Evolutionary conservation across 495 filamentous ascomycete genomes (phyloP).

Genomic region (Lepraria neglecta): DNA sequence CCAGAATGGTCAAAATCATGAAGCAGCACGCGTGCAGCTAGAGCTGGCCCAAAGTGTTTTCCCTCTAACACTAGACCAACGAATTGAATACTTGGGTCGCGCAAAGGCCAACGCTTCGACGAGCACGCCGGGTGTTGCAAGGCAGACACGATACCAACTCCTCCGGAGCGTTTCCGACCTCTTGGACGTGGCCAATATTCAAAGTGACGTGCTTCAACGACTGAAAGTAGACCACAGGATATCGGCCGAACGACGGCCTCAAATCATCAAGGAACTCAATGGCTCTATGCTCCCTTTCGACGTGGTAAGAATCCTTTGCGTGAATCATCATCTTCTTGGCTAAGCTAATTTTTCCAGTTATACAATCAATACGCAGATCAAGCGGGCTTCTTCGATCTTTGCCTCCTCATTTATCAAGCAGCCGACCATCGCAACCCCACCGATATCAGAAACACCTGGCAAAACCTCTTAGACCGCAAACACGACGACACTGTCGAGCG

Average conservation of each 20-base stretch:
- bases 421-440: conserved; percentile 81
- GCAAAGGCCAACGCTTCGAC: conserved; percentile 84
- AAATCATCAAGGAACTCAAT: conserved; percentile 61
- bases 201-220: conserved; percentile 82
- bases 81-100: conserved; percentile 81
- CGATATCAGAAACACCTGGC: conserved; percentile 78
- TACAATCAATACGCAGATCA: conserved; percentile 87
- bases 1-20: conserved; percentile 68
- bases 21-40: conserved; percentile 79
- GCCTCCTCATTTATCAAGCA: conserved; percentile 78
- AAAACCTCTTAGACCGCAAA: conserved; percentile 63
- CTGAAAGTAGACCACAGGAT: conserved; percentile 68
- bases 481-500: conserved; percentile 55
- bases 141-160: conserved; percentile 69
- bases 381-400: conserved; percentile 85
- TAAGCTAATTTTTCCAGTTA: conserved; percentile 48
- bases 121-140: conserved; percentile 59
- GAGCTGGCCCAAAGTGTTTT: conserved; percentile 78
- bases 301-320: conserved; percentile 50
- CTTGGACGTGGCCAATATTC: conserved; percentile 88
- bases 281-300: conserved; percentile 66
- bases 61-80: conserved; percentile 60
- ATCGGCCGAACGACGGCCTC: conserved; percentile 46
- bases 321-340: conserved; percentile 5
- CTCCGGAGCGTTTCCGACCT: conserved; percentile 76